phyloP scores from a whole-genome alignment of 1,284 basidiomycete genomes.

The Boletellus sp. region DNA sequence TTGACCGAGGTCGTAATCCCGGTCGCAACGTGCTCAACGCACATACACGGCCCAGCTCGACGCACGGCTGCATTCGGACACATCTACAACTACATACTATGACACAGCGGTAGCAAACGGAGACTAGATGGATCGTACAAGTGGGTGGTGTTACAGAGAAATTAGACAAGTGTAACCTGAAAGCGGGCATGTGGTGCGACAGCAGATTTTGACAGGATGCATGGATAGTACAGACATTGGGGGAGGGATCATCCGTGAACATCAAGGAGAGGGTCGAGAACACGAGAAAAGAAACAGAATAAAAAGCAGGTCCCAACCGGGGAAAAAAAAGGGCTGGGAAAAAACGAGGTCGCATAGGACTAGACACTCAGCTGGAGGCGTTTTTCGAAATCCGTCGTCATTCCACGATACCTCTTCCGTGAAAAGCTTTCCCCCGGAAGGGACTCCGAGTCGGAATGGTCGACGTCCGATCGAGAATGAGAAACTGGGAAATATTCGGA shows the following conservation, averaged over 20 bases:
- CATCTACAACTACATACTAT: constrained; percentile 33
- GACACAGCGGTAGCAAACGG: constrained; percentile 19
- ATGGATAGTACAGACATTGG: constrained; percentile 28
- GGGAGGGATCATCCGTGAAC: constrained; percentile 24
- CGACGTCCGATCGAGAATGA: constrained; percentile 40
- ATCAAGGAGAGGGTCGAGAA: constrained; percentile 8
- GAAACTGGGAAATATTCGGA: constrained; percentile 41
- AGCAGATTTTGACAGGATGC: constrained; percentile 20
- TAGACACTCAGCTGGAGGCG: constrained; percentile 29
- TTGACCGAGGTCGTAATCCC: constrained; percentile 29
- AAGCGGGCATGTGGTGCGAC: constrained; percentile 22
- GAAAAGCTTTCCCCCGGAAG: constrained; percentile 18
- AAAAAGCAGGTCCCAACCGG: not conserved
- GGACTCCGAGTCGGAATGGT: constrained; percentile 26
- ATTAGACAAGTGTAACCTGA: constrained; percentile 30
- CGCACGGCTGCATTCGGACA: constrained; percentile 20
- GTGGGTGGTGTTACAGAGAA: constrained; percentile 29
- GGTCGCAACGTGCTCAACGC: constrained; percentile 20
- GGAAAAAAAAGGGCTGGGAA: constrained; percentile 3
- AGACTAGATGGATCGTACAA: constrained; percentile 17
- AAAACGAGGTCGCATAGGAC: constrained; percentile 2
- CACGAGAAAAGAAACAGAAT: not conserved
- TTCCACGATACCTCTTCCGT: constrained; percentile 24
- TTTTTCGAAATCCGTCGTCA: constrained; percentile 26
- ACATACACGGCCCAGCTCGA: constrained; percentile 2